Base-by-base conservation (phyloP, 2,329 filamentous ascomycete species). In the Phyllosticta ampelicida region DNA sequence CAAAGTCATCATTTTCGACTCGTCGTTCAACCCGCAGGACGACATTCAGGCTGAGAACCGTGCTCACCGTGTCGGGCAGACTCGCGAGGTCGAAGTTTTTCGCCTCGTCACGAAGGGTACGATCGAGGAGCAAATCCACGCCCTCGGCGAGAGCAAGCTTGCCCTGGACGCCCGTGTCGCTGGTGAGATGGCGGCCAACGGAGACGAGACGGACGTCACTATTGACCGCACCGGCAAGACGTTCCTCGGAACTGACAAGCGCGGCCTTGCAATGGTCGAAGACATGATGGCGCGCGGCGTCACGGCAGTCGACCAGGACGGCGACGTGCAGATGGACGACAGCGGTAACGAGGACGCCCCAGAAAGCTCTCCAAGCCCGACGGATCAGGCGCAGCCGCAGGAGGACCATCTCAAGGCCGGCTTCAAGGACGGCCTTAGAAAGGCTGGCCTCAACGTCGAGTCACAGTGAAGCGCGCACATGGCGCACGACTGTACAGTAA, bases 21-120 rank as follows among this genome's bases (percentile, higher is more conserved):
- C 88, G 62, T 89, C 86, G n/a, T 96, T 96, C 75, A 99, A 99
- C 65, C 94, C 94, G 0, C 94, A 99, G 69, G 92, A 97, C 65
- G 94, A 99, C 68, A 85, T 96, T n/a, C 94, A 99, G 71, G 94
- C 94, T 0, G 94, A 97, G 77, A 97, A 99, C 71, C 86, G 94
- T 18, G 94, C 94, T 0, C 94, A 99, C 73, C 86, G 94, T 13
- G 89, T 99, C 9, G 94, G 94, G 0, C 94, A 99, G 76, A 91
- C 83, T 28, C 80, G 89, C 16, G 87, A 92, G 36, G 94, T 99
- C 1, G 92, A 99, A 69, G 87, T 99, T 48, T 84, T 96, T 48
- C 80, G 90, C 28, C 79, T 99, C 1, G 86, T 99, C 56, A 88
- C 88, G 0, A 81, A 80, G 59, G 82, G 80, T 59, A 95, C 92